phyloP scores from a whole-genome alignment of 2,329 filamentous ascomycete genomes.

The Esteya vermicola region DNA sequence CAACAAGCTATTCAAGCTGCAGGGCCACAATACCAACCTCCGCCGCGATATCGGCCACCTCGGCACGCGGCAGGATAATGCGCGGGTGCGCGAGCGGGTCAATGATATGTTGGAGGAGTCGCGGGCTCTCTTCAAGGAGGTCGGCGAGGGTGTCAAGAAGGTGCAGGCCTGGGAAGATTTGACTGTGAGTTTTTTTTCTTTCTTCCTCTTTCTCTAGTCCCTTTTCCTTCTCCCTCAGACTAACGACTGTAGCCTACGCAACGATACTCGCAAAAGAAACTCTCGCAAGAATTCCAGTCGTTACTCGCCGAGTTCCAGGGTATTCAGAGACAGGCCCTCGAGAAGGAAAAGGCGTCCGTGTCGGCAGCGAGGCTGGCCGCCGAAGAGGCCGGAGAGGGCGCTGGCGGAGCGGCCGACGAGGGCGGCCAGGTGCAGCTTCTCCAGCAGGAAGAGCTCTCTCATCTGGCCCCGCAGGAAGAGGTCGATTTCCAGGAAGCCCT shows the following conservation, averaged over 20 bases:
- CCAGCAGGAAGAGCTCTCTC: conserved; percentile 57
- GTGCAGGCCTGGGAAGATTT: conserved; percentile 77
- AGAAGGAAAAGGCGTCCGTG: conserved; percentile 82
- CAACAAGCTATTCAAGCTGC: conserved; percentile 78
- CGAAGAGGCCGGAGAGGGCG: conserved; percentile 35
- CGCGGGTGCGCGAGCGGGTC: conserved; percentile 79
- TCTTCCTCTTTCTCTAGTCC: neutral
- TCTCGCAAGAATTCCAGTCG: conserved; percentile 83
- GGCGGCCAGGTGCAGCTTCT: conserved; percentile 32
- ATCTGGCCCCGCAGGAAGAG: conserved; percentile 79
- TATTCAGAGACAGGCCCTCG: conserved; percentile 78
- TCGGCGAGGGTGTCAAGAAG: conserved; percentile 88
- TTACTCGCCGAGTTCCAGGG: conserved; percentile 82
- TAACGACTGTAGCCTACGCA: conserved; percentile 57
- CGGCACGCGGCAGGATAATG: conserved; percentile 82
- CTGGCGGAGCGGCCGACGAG: conserved; percentile 13
- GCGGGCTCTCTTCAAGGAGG: conserved; percentile 72
- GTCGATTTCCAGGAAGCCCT: conserved; percentile 95
- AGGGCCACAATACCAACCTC: conserved; percentile 74
- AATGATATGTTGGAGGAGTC: conserved; percentile 80
- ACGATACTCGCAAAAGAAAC: conserved; percentile 90
- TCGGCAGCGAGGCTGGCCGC: conserved; percentile 69
- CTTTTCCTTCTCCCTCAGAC: neutral
- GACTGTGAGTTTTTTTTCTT: conserved; percentile 39
- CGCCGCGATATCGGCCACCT: conserved; percentile 73